Evolutionary conservation across 139 green algal genomes (phyloP).

Genomic region (Chlamydomonas sphaeroides): DNA sequence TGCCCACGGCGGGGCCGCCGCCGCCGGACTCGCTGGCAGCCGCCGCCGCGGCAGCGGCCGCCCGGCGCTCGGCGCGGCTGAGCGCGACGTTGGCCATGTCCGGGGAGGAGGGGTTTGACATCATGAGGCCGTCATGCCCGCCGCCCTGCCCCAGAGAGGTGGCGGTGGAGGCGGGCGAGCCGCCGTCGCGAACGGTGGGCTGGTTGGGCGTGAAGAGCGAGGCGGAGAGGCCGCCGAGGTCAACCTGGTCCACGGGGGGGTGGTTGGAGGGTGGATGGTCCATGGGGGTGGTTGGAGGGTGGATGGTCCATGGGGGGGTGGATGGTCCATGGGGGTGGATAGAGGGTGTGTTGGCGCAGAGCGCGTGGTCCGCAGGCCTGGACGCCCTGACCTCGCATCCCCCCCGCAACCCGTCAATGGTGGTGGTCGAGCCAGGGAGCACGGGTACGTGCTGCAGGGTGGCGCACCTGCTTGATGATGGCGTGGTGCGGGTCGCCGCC

Average conservation of each 20-base stretch:
- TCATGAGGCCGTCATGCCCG: background rate
- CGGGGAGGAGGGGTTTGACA: constrained; percentile 14
- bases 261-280: too few species aligned
- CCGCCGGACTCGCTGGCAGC: too few species aligned
- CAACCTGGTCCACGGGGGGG: constrained; percentile 17
- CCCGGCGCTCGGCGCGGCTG: background rate
- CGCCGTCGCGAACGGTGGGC: background rate
- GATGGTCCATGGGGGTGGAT: too few species aligned
- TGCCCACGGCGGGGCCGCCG: too few species aligned
- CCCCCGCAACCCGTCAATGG: too few species aligned
- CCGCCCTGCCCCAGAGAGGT: background rate
- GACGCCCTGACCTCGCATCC: too few species aligned
- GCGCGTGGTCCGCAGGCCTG: too few species aligned
- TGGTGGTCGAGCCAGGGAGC: too few species aligned
- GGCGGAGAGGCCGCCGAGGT: constrained; percentile 49
- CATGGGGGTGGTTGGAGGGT: too few species aligned
- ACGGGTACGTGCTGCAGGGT: too few species aligned
- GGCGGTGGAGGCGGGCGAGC: constrained; percentile 6
- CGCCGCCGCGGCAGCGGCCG: background rate
- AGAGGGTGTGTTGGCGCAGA: too few species aligned
- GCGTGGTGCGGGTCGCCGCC: constrained; percentile 11
- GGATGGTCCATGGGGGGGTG: too few species aligned
- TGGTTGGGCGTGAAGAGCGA: constrained; percentile 47
- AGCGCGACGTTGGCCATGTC: background rate
- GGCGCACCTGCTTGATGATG: constrained; percentile 47